Base-by-base conservation (phyloP, 164 flowering plant species). In the Vitis riparia region DNA sequence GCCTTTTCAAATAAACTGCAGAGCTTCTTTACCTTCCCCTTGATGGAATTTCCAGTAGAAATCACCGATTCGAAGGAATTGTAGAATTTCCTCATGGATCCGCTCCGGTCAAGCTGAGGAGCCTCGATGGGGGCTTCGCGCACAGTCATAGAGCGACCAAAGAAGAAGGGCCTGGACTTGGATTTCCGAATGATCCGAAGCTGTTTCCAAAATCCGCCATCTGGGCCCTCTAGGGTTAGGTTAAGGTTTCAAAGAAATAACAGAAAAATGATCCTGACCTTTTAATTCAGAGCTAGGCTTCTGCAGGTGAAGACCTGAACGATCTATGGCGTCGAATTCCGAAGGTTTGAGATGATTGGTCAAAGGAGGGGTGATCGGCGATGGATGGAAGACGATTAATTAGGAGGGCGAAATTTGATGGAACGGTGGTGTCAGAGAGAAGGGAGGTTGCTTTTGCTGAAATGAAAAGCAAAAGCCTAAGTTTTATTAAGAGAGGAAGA, bases 11-110 rank as follows among this genome's bases (percentile, higher is more conserved):
- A 80, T 6, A 80, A 51, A 11, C 61, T 69, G 52, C 79, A 63
- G 8, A 80, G 66, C 19, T 51, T 53, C 37, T 32, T 75, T 32
- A 80, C 83, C 55, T 80, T 80, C 9, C 83, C 83, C 51, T 73
- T 80, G 72, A 80, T 29, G 2, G 78, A 77, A 63, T 53, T 65
- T 8, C 69, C 51, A 14, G 72, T 56, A 37, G 78, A 62, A 14
- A 66, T 55, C 63, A 60, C 32, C 12, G 74, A 65, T 7, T 62
- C 74, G 29, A 63, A 63, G 1, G 81, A 53, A 68, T 57, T 63
- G 62, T 73, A 55, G 37, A 73, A 30, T 30, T 67, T 79, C 66
- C 69, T 79, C 47, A 63, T 44, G 30, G 82, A 76, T 13, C 55
- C 55, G 8, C 16, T 61, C 10, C 79, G 76, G n/a, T 75, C 76